Conservation (phyloP, 2,329 filamentous ascomycete genomes). For the Didymella keratinophila region DNA sequence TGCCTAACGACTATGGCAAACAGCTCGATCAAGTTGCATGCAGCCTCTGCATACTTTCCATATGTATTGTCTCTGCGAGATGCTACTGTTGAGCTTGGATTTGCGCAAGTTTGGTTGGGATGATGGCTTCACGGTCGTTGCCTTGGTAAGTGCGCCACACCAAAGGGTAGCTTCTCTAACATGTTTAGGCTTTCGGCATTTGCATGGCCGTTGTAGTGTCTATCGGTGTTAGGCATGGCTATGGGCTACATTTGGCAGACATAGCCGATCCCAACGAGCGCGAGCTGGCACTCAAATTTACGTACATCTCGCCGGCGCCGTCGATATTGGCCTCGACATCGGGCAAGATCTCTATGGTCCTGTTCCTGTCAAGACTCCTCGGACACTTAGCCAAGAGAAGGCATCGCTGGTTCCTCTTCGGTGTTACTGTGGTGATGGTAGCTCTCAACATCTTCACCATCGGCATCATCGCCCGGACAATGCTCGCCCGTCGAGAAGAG, state of each 20-base stretch:
- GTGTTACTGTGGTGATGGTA: not conserved
- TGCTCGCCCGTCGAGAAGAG: slow-evolving; percentile 2
- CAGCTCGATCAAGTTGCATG: not conserved
- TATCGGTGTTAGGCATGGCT: not conserved
- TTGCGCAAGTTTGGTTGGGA: not conserved
- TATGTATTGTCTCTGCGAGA: not conserved
- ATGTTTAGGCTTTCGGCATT: not conserved
- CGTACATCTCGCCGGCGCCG: slow-evolving; percentile 1
- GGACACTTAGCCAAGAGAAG: not conserved
- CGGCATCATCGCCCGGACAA: not conserved
- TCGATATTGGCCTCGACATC: slow-evolving; percentile 2
- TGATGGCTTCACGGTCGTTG: not conserved
- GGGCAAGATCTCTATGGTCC: not conserved
- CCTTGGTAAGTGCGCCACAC: not conserved
- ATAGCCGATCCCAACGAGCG: not conserved
- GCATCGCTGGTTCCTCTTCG: not conserved
- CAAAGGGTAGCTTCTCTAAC: not conserved
- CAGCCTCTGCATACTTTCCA: not conserved
- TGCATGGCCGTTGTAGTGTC: not conserved
- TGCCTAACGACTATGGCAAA: not conserved
- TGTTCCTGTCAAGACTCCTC: not conserved
- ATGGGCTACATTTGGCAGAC: not conserved
- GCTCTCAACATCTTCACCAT: slow-evolving; percentile 6
- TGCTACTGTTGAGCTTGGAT: not conserved
- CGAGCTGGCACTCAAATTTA: slow-evolving; percentile 6